Base-by-base conservation (phyloP, 164 flowering plant species). In the Kingdonia uniflora region DNA sequence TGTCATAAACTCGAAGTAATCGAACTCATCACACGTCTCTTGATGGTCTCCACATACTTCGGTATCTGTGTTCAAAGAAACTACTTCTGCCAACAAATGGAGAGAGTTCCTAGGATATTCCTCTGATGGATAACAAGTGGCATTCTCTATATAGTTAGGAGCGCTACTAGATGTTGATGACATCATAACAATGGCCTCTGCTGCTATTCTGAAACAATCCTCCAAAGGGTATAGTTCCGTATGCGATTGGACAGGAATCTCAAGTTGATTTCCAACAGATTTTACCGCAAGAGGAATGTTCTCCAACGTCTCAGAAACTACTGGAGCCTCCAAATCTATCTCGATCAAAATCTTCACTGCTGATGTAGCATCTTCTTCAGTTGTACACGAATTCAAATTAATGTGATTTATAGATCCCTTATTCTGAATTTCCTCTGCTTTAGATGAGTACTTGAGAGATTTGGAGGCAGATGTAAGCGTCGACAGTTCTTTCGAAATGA, bases 1-100 rank as follows among this genome's bases (percentile, higher is more conserved):
- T 5, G 88, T 85, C 96, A 85, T 81, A 37, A 61, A 60, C 71
- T 89, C 99, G 45, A 87, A 94, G 66, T 77, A 76, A 68, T 87
- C 99, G 37, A 8, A 29, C 35, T 29, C 35, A 29, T 29, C 35
- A 29, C n/a, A n/a, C n/a, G n/a, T n/a, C n/a, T n/a, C n/a, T n/a
- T n/a, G n/a, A n/a, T n/a, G n/a, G n/a, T n/a, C n/a, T n/a, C n/a
- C n/a, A n/a, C n/a, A n/a, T n/a, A n/a, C n/a, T n/a, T n/a, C n/a
- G n/a, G n/a, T 65, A 54, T 43, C 60, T 11, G 56, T 25, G 49
- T 45, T 38, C 14, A 73, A 62, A 47, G 69, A 66, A 51, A 71
- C 63, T 35, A 74, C 57, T 14, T 79, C 87, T 19, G 84, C 85
- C 59, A 85, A 73, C 87, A 80, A 83, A 29, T 22, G 53, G 20